These are phyloP conservation scores for Dryas integrifolia DNA, from an alignment of 331 rosid genomes.

Conservation along the genomic window DNA sequence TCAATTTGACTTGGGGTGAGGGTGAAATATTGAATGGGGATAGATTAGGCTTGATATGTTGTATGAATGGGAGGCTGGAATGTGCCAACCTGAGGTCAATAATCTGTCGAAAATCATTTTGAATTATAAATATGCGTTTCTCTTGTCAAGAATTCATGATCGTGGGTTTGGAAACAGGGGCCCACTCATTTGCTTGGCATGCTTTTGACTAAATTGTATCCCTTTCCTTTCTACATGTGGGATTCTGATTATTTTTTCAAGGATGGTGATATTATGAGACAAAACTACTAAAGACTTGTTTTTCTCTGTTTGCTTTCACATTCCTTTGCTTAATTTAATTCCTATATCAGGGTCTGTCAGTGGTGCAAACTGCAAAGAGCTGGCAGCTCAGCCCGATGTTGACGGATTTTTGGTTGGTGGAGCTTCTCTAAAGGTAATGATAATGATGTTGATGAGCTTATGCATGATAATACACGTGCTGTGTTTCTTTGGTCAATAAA, in stretches of 20 bases:
- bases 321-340: not conserved
- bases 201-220: not conserved
- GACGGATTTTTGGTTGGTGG: constrained; percentile 53
- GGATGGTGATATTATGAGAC: too few relatives aligned
- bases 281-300: not conserved
- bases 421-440: constrained; percentile 45
- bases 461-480: not conserved
- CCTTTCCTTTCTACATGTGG: not conserved
- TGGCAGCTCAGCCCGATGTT: constrained; percentile 40
- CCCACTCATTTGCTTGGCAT: not conserved
- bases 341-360: constrained; percentile 40
- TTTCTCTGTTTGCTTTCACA: not conserved
- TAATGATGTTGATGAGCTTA: not conserved
- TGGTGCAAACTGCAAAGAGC: constrained; percentile 41
- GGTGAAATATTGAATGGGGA: not conserved
- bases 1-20: not conserved
- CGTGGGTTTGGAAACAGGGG: not conserved
- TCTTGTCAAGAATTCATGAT: not conserved
- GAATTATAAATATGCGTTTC: not conserved
- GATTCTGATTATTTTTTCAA: not conserved
- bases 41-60: not conserved
- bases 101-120: not conserved
- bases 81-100: too few relatives aligned
- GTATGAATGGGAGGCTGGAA: not conserved
- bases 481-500: not conserved